A percentile compares a stretch with the other conserved stretches of the same genome.
Conservation (phyloP, 495 filamentous ascomycete genomes). For the Xylona heveae region DNA sequence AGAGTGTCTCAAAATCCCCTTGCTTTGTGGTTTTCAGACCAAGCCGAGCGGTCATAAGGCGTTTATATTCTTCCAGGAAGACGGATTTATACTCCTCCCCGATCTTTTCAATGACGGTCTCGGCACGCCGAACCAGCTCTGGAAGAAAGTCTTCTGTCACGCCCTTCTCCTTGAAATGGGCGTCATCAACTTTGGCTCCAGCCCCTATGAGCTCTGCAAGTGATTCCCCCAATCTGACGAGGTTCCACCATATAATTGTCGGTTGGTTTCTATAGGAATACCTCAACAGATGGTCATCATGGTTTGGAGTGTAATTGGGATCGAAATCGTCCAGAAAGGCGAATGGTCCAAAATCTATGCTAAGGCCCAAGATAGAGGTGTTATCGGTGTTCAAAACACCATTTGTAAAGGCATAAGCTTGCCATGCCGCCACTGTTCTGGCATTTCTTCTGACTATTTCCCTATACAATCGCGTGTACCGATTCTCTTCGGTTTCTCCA, state of each 20-base stretch:
- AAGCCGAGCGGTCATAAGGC: constrained; percentile 53
- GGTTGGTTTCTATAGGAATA: constrained; percentile 91
- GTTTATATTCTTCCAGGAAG: constrained; percentile 72
- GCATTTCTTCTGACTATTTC: constrained; percentile 78
- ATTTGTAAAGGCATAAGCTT: constrained; percentile 95
- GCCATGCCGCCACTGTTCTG: constrained; percentile 77
- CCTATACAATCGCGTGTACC: constrained; percentile 69
- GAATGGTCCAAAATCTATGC: constrained; percentile 88
- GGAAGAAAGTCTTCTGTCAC: constrained; percentile 42
- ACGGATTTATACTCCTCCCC: constrained; percentile 75
- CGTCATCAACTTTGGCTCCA: constrained; percentile 41
- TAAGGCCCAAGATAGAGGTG: constrained; percentile 72
- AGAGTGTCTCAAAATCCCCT: constrained; percentile 55
- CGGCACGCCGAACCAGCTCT: constrained; percentile 54
- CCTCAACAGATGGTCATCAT: constrained; percentile 72
- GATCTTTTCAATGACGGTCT: constrained; percentile 51
- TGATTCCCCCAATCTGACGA: constrained; percentile 79
- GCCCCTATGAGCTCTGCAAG: constrained; percentile 73
- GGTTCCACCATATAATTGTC: constrained; percentile 95
- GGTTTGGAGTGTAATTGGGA: constrained; percentile 85
- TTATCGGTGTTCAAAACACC: constrained; percentile 95
- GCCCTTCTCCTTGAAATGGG: constrained; percentile 46
- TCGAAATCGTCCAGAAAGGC: constrained; percentile 95
- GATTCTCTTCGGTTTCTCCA: constrained; percentile 50
- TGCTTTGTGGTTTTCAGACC: constrained; percentile 45